phyloP scores from a whole-genome alignment of 2,329 filamentous ascomycete species.

The Ophiostoma angusticollis region DNA sequence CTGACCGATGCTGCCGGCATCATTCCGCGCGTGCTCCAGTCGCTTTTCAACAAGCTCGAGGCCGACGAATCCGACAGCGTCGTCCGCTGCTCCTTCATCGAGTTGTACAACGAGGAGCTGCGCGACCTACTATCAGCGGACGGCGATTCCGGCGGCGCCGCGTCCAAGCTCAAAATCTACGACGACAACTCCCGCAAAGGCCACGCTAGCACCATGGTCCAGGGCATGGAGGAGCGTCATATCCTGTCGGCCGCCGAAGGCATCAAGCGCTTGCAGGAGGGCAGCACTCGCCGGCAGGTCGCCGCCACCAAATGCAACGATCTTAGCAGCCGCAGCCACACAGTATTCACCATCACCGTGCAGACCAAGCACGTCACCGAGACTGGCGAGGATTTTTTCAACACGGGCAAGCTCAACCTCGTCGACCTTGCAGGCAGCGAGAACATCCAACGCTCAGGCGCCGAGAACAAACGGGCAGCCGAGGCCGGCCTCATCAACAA shows the following conservation, averaged over 20 bases:
- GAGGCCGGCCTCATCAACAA: constrained; percentile 98
- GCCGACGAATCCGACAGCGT: constrained; percentile 67
- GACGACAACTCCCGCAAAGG: constrained; percentile 81
- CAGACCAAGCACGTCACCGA: constrained; percentile 73
- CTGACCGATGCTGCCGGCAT: constrained; percentile 88
- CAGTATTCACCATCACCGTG: constrained; percentile 90
- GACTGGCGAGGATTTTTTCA: constrained; percentile 78
- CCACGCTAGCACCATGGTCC: constrained; percentile 74
- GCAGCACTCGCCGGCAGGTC: constrained; percentile 91
- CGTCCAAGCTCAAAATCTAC: constrained; percentile 83
- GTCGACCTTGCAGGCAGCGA: constrained; percentile 96
- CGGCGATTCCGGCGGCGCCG: constrained; percentile 35
- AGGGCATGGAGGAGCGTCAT: constrained; percentile 95
- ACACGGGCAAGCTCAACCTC: constrained; percentile 85
- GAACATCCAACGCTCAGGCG: constrained; percentile 92
- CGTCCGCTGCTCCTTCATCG: constrained; percentile 97
- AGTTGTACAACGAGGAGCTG: constrained; percentile 95
- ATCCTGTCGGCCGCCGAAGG: constrained; percentile 76
- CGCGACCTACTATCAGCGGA: constrained; percentile 77
- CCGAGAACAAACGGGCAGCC: constrained; percentile 92
- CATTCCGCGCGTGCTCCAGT: constrained; percentile 79
- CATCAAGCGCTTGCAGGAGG: constrained; percentile 76
- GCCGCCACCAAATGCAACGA: constrained; percentile 99
- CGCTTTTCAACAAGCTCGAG: constrained; percentile 76
- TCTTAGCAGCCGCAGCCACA: constrained; percentile 91